Percentiles rank a stretch among this genome's conserved stretches.
Conservation (phyloP, 164 flowering plant species). For the Stephania yunnanensis region DNA sequence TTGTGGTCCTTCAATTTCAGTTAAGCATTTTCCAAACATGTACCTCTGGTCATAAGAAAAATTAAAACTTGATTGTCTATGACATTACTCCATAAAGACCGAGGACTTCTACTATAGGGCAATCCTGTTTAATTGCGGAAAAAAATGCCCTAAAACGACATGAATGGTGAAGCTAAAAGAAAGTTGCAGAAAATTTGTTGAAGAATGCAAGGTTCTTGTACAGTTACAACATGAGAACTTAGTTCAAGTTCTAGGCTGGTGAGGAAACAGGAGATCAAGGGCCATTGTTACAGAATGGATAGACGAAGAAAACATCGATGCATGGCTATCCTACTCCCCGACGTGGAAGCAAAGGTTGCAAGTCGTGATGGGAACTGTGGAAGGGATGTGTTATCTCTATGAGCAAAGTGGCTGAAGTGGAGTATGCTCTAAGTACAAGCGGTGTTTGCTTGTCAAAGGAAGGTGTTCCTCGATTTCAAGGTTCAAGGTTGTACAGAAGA, state of each 20-base stretch:
- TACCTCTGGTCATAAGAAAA: no score
- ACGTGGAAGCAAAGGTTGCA: slow-evolving; percentile 50
- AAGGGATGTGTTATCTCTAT: slow-evolving; percentile 42
- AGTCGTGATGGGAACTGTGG: slow-evolving; percentile 31
- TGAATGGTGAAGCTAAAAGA: no score
- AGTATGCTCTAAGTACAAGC: slow-evolving; percentile 38
- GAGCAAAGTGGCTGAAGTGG: slow-evolving; percentile 53
- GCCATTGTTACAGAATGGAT: slow-evolving; percentile 48
- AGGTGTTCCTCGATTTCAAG: slow-evolving; percentile 44
- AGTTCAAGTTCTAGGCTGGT: slow-evolving; percentile 52
- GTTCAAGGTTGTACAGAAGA: slow-evolving; percentile 24
- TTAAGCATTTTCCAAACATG: no score
- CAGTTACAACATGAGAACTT: slow-evolving; percentile 43
- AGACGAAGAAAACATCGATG: slow-evolving; percentile 30
- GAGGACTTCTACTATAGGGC: no score
- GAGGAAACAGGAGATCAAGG: slow-evolving; percentile 27
- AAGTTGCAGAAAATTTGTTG: slow-evolving; percentile 34
- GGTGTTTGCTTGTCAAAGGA: slow-evolving; percentile 34
- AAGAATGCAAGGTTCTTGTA: slow-evolving; percentile 40
- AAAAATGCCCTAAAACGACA: no score
- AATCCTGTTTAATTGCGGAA: no score
- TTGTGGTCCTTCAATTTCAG: no score
- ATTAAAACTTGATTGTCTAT: no score
- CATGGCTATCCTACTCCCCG: no score
- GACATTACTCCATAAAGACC: no score